Evolutionary conservation across 768 basidiomycete genomes (phyloP).

Genomic region (Tulasnella sp.): DNA sequence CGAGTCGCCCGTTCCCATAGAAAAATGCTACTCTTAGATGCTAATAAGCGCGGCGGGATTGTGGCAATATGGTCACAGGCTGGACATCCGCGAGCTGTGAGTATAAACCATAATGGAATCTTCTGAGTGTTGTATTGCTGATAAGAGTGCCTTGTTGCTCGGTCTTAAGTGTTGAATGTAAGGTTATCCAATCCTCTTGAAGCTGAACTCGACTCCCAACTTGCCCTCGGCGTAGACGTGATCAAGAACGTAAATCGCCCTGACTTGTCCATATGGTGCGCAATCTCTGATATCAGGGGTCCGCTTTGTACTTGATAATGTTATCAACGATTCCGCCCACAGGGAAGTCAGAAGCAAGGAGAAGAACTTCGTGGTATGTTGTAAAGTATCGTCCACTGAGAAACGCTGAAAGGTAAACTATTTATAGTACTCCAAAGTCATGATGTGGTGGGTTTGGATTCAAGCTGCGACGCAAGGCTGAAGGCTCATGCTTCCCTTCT

Average conservation of each 20-base stretch:
- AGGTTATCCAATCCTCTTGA: slow-evolving; percentile 22
- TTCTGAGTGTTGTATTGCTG: background rate
- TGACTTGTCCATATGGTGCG: slow-evolving; percentile 58
- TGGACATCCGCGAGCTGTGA: slow-evolving; percentile 63
- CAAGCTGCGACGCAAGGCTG: slow-evolving; percentile 1
- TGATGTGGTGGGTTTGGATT: slow-evolving; percentile 57
- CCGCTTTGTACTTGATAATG: no score
- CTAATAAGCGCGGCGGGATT: background rate
- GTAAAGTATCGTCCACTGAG: no score
- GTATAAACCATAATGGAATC: slow-evolving; percentile 25
- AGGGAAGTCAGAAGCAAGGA: slow-evolving; percentile 87
- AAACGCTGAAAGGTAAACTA: no score
- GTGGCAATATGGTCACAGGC: slow-evolving; percentile 32
- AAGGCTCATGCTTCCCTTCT: background rate
- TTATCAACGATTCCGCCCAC: slow-evolving; percentile 5
- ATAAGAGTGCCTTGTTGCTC: background rate
- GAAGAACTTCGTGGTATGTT: slow-evolving; percentile 35
- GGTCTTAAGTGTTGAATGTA: slow-evolving; percentile 55
- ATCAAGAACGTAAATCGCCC: slow-evolving; percentile 58
- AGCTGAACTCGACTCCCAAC: background rate
- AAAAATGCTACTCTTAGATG: no score
- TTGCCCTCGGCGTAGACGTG: slow-evolving; percentile 46
- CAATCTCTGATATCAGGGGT: no score
- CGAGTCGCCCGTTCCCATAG: slow-evolving; percentile 21
- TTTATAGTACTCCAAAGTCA: slow-evolving; percentile 47